These are phyloP conservation scores for Paxillus ammoniavirescens DNA, from an alignment of 768 basidiomycete genomes.

Conservation along the genomic window DNA sequence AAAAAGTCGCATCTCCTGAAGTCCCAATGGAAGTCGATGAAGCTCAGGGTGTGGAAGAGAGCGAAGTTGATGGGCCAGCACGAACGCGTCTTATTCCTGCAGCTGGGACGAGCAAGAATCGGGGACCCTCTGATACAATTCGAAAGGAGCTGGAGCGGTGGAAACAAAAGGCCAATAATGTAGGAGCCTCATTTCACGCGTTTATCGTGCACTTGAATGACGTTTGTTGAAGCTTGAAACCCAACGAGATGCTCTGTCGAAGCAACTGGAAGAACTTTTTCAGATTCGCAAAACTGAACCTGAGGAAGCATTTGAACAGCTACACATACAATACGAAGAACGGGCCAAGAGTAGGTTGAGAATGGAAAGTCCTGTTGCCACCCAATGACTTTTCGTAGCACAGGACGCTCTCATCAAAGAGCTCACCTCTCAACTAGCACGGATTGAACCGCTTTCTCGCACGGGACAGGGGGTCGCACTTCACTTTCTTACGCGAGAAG, in stretches of 20 bases:
- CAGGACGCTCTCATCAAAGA: constrained; percentile 47
- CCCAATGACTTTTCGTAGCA: constrained; percentile 38
- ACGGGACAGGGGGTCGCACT: constrained; percentile 50
- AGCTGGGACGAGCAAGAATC: constrained; percentile 11
- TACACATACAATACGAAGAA: constrained; percentile 50
- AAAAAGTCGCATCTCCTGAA: constrained; percentile 2
- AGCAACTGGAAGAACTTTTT: constrained; percentile 59
- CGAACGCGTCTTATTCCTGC: not conserved
- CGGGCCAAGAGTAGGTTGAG: constrained; percentile 46
- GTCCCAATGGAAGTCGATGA: constrained; percentile 16
- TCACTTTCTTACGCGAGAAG: constrained; percentile 71
- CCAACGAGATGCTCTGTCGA: constrained; percentile 46
- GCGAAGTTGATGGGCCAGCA: not conserved
- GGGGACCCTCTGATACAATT: constrained; percentile 10
- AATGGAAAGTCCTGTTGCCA: not conserved
- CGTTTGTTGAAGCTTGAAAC: constrained; percentile 26
- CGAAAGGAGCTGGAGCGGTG: constrained; percentile 28
- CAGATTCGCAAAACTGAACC: constrained; percentile 63
- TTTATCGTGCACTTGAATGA: not conserved
- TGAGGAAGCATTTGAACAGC: constrained; percentile 51
- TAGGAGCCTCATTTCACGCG: constrained; percentile 1
- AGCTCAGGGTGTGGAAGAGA: not conserved
- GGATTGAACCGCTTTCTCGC: constrained; percentile 52
- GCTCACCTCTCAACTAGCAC: constrained; percentile 52
- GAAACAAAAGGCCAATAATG: constrained; percentile 31